A percentile compares a stretch with the other conserved stretches of the same genome.
Conservation (phyloP, 2,329 filamentous ascomycete species). For the Tolypocladium ovalisporum region DNA sequence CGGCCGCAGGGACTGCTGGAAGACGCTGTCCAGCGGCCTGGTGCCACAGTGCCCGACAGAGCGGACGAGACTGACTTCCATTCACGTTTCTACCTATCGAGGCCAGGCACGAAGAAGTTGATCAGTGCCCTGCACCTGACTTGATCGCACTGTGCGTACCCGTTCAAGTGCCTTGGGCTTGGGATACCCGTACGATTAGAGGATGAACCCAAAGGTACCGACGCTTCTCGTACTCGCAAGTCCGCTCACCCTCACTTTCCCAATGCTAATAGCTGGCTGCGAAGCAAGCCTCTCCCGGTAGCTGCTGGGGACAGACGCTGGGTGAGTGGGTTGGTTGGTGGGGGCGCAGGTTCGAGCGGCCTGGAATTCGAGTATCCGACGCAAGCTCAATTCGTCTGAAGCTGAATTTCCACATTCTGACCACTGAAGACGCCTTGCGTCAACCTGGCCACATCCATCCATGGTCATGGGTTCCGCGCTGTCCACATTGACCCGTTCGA, state of each 20-base stretch:
- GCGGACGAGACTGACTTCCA: not conserved
- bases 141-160: too few species aligned
- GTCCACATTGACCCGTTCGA: not conserved
- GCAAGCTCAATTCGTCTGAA: not conserved
- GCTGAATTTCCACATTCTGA: not conserved
- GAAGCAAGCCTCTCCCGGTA: not conserved
- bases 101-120: not conserved
- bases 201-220: too few species aligned
- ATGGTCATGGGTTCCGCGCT: not conserved
- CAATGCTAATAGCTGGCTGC: not conserved
- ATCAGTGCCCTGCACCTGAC: too few species aligned
- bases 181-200: too few species aligned
- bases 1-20: too few species aligned
- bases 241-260: not conserved
- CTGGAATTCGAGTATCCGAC: not conserved
- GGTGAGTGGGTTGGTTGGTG: not conserved
- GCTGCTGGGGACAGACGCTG: not conserved
- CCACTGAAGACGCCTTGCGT: not conserved
- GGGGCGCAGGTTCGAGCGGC: not conserved
- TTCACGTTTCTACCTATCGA: too few species aligned
- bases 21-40: not conserved
- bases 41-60: not conserved
- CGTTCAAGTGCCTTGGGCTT: too few species aligned
- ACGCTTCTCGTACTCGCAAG: not conserved
- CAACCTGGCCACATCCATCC: not conserved